Percentiles rank a stretch among this genome's conserved stretches.
phyloP scores from a whole-genome alignment of 371 early-diverging fungal species.

The Umbelopsis sp. region DNA sequence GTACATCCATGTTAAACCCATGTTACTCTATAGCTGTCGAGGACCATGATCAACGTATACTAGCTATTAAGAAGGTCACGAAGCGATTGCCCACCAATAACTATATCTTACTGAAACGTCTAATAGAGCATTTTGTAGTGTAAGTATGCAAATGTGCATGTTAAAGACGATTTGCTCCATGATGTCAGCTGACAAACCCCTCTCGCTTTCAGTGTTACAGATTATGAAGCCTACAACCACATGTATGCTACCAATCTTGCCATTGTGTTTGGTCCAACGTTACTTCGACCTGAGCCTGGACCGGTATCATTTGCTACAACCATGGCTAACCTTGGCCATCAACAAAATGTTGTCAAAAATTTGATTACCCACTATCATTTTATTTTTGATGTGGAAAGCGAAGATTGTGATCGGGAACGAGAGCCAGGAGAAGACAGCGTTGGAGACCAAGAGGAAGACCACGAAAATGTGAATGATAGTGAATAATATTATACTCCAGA shows the following conservation, averaged over 20 bases:
- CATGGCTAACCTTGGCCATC: conserved; percentile 85
- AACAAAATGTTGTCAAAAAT: conserved; percentile 80
- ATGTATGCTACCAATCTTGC: conserved; percentile 89
- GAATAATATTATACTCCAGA: background rate
- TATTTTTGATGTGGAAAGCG: conserved; percentile 80
- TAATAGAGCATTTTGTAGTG: conserved; percentile 80
- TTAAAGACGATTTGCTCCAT: background rate
- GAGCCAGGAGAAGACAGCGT: conserved; percentile 18
- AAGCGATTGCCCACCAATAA: conserved; percentile 72
- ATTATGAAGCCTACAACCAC: conserved; percentile 81
- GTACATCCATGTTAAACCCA: background rate
- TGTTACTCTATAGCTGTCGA: conserved; percentile 51
- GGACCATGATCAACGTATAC: conserved; percentile 79
- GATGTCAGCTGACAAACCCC: conserved; percentile 8
- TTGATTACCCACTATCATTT: conserved; percentile 84
- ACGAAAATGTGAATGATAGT: background rate
- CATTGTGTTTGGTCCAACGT: conserved; percentile 85
- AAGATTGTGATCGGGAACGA: conserved; percentile 34
- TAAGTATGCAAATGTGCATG: conserved; percentile 25
- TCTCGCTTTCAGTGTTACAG: conserved; percentile 64
- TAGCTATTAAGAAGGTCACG: conserved; percentile 75
- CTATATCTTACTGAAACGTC: conserved; percentile 68
- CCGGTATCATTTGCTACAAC: conserved; percentile 73
- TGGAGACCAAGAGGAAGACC: background rate
- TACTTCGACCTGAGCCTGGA: conserved; percentile 76